A percentile compares a stretch with the other conserved stretches of the same genome.
Evolutionary conservation across 345 rosid genomes (phyloP).

Genomic region (Rhizophora apiculata): DNA sequence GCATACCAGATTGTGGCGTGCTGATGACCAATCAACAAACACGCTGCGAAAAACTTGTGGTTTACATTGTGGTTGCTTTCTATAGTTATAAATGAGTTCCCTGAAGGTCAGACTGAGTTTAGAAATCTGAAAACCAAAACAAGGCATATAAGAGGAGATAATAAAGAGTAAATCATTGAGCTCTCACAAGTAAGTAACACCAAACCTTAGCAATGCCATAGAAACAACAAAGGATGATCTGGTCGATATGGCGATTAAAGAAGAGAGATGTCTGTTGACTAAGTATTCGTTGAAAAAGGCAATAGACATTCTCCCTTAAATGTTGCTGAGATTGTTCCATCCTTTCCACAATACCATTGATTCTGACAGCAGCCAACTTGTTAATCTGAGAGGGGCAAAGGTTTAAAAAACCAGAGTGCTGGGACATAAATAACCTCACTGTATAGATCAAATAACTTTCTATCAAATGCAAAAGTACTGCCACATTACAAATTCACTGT

Average conservation of each 20-base stretch:
- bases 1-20: slow-evolving; percentile 63
- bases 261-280: slow-evolving; percentile 30
- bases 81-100: slow-evolving; percentile 77
- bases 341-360: slow-evolving; percentile 35
- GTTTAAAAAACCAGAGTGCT: slow-evolving; percentile 8
- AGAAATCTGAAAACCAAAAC: slow-evolving; percentile 61
- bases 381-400: slow-evolving; percentile 22
- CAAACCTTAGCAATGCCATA: slow-evolving; percentile 38
- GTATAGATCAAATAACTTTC: not conserved
- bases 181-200: slow-evolving; percentile 2
- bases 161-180: not conserved
- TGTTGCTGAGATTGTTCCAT: slow-evolving; percentile 30
- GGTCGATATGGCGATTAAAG: slow-evolving; percentile 36
- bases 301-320: slow-evolving; percentile 33
- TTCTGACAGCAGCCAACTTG: slow-evolving; percentile 35
- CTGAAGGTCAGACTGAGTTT: slow-evolving; percentile 72
- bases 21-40: slow-evolving; percentile 65
- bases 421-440: not conserved
- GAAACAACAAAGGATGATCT: slow-evolving; percentile 37
- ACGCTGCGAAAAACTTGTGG: slow-evolving; percentile 85
- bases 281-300: slow-evolving; percentile 31
- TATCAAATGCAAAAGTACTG: not conserved
- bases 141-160: slow-evolving; percentile 3
- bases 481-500: not conserved
- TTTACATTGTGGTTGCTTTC: slow-evolving; percentile 97